These are phyloP conservation scores for Podospora pseudocomata DNA, from an alignment of 495 filamentous ascomycete species.

Conservation along the genomic window DNA sequence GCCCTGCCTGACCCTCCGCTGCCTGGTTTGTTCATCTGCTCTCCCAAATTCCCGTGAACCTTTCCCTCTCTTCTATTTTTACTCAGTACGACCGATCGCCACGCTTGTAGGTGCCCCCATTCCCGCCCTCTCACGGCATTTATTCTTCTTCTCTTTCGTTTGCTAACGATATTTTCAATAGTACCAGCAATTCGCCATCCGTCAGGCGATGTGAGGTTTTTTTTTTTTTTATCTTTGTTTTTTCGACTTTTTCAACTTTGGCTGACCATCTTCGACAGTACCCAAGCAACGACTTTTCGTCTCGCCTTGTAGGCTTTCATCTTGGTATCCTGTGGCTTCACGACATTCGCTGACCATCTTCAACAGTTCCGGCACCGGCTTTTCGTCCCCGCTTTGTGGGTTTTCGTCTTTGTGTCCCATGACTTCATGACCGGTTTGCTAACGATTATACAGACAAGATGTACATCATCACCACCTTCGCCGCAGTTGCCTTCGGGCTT, in stretches of 20 bases:
- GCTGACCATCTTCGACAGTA: not conserved
- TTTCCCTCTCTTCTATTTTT: slow-evolving; percentile 6
- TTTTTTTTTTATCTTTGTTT: not conserved
- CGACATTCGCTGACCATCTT: too few species aligned
- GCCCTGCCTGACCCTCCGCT: not conserved
- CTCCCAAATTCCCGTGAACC: not conserved
- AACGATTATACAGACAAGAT: too few species aligned
- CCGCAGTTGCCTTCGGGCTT: not conserved
- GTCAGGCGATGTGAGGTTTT: not conserved
- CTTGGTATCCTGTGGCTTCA: too few species aligned
- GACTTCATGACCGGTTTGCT: too few species aligned
- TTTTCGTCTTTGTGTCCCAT: too few species aligned
- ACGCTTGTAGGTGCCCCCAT: not conserved
- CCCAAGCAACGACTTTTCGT: too few species aligned
- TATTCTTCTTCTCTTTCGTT: not conserved
- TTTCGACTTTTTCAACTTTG: not conserved
- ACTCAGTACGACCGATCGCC: not conserved
- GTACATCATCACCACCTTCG: not conserved
- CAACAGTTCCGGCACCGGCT: too few species aligned
- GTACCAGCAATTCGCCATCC: not conserved
- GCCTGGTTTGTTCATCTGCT: not conserved
- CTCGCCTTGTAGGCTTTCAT: too few species aligned
- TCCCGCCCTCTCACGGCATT: not conserved
- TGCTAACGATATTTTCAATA: not conserved
- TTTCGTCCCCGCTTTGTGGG: too few species aligned